Base-by-base conservation (phyloP, 2,329 filamentous ascomycete species). In the Fusarium metavorans region DNA sequence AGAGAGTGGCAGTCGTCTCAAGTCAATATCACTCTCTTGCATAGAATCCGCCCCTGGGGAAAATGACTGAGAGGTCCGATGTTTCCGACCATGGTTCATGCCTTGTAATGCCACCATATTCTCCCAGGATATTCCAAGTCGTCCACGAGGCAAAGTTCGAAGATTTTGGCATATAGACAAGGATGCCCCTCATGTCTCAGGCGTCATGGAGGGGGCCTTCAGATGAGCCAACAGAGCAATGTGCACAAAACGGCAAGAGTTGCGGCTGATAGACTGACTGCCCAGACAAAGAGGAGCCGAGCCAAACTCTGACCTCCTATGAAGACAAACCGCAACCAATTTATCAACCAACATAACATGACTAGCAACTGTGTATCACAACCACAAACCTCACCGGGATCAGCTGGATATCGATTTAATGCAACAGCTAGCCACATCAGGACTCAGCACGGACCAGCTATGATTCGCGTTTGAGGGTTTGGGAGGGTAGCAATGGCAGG, bases 391-490 rank as follows among this genome's bases (percentile, higher is more conserved):
- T 52, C 18, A n/a, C 39, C 9, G 20, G 57, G 41, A 41, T 35
- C 18, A 35, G 32, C 30, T 64, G 48, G 52, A 61, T 63, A 43
- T 18, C 43, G 14, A 60, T 30, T 45, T 32, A 58, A 65, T 65
- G 71, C 64, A 52, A 69, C 32, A 23, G 71, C 72, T 74, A 72
- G 41, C 71, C 64, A 39, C 52, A 74, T 69, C 52, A 56, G 61
- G 68, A 48, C 32, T 30, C 41, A 66, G 58, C 60, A 72, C 68
- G 68, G 39, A 65, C 67, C 68, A 74, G 43, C 61, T 62, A 58
- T 68, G 68, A 72, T 70, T 32, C 68, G 62, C 68, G 72, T 74
- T 74, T 75, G 72, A 74, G 56, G 67, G 20, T 37, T 18, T 45
- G 50, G 50, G 23, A 48, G 25, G 62, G 62, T 64, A 54, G 25